phyloP scores from a whole-genome alignment of 106 monocot genomes.

The Iris macrosiphon region DNA sequence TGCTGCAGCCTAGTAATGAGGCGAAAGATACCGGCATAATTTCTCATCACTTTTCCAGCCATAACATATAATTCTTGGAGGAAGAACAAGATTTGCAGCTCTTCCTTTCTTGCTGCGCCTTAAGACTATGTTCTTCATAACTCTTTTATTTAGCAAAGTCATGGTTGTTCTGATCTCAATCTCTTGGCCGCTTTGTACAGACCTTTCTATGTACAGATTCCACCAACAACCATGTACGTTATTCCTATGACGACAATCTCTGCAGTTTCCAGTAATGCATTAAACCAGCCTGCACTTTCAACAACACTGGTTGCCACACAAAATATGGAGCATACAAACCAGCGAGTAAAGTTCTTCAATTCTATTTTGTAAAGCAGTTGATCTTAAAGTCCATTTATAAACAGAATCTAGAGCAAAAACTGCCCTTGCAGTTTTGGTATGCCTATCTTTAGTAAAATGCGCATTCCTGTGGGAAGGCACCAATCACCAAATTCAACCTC shows the following conservation, averaged over 20 bases:
- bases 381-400: conserved; percentile 84
- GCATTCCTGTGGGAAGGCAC: too few species aligned
- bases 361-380: conserved; percentile 83
- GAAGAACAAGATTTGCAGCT: conserved; percentile 88
- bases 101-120: conserved; percentile 88
- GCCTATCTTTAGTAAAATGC: conserved; percentile 78
- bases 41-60: too few species aligned
- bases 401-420: conserved; percentile 63
- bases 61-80: conserved; percentile 71
- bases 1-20: too few species aligned
- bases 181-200: conserved; percentile 25
- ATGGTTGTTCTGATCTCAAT: conserved; percentile 47
- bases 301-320: neutral
- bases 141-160: conserved; percentile 51
- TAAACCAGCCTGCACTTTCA: conserved; percentile 7
- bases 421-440: conserved; percentile 68
- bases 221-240: conserved; percentile 99
- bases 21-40: too few species aligned
- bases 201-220: conserved; percentile 77
- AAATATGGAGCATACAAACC: conserved; percentile 36
- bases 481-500: too few species aligned
- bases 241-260: conserved; percentile 73
- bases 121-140: conserved; percentile 72
- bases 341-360: conserved; percentile 94
- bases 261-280: conserved; percentile 56